Conservation (phyloP, 305 asterid genomes). For the Solanum chacoense region DNA sequence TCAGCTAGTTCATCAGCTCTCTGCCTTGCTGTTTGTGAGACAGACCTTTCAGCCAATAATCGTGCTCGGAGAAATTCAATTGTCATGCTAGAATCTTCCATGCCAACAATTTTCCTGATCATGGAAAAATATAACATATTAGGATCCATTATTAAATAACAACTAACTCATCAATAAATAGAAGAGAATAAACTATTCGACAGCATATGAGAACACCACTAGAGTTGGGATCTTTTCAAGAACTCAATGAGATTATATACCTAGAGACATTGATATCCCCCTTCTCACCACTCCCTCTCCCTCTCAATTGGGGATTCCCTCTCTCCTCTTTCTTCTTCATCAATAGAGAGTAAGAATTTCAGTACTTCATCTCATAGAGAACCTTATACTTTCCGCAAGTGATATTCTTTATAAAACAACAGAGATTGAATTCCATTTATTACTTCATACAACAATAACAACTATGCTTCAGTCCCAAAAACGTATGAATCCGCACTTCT, state of each 20-base stretch:
- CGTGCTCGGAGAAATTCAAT: constrained; percentile 84
- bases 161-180: constrained; percentile 1
- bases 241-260: neutral
- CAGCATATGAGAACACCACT: neutral
- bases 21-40: constrained; percentile 72
- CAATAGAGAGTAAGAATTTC: neutral
- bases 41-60: constrained; percentile 85
- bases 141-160: constrained; percentile 4
- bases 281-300: neutral
- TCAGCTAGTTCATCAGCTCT: constrained; percentile 84
- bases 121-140: constrained; percentile 10
- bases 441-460: neutral
- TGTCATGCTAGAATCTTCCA: constrained; percentile 63
- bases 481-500: neutral
- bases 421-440: neutral
- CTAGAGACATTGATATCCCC: neutral
- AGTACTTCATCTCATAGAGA: neutral
- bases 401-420: neutral
- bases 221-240: neutral
- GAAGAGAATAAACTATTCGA: neutral
- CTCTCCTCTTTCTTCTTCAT: neutral
- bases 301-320: neutral
- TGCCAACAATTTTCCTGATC: constrained; percentile 37
- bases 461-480: neutral
- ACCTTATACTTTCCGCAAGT: neutral